These are phyloP conservation scores for Wickerhamiella musiphila DNA, from an alignment of 805 yeast genomes.

Conservation along the genomic window DNA sequence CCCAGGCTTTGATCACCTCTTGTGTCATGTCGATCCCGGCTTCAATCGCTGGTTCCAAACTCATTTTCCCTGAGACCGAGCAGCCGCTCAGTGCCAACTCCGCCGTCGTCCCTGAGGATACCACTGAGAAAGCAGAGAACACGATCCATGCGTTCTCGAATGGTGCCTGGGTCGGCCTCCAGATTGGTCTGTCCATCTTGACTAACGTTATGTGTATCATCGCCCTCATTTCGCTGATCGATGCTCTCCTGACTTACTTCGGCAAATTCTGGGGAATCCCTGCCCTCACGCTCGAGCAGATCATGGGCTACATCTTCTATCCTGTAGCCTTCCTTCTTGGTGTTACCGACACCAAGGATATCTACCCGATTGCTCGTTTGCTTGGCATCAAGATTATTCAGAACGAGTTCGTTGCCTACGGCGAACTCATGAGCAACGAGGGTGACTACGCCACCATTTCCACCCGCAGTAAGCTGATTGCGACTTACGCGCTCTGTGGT, in stretches of 20 bases:
- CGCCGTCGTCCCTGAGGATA: conserved; percentile 31
- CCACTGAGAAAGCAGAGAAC: conserved; percentile 29
- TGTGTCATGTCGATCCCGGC: conserved; percentile 58
- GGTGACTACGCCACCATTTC: conserved; percentile 32
- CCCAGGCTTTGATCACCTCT: conserved; percentile 46
- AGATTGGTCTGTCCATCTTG: conserved; percentile 39
- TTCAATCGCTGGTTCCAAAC: conserved; percentile 40
- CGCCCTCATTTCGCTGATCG: conserved; percentile 37
- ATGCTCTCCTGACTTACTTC: conserved; percentile 41
- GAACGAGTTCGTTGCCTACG: conserved; percentile 42
- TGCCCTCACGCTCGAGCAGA: conserved; percentile 34
- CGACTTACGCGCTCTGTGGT: conserved; percentile 47
- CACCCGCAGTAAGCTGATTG: conserved; percentile 35
- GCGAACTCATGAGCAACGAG: conserved; percentile 24
- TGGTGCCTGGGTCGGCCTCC: conserved; percentile 41
- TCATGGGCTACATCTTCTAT: conserved; percentile 39
- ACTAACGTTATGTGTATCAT: conserved; percentile 45
- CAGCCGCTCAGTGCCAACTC: conserved; percentile 33
- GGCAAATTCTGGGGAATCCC: conserved; percentile 46
- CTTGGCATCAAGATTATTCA: conserved; percentile 42
- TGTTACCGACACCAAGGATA: conserved; percentile 31
- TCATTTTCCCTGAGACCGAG: conserved; percentile 43
- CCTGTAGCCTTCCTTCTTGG: conserved; percentile 46
- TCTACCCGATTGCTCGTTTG: conserved; percentile 33
- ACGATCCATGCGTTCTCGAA: conserved; percentile 40